Percentiles rank a stretch among this genome's conserved stretches.
Evolutionary conservation across 2,329 filamentous ascomycete genomes (phyloP).

Genomic region (Pseudonectria buxi): DNA sequence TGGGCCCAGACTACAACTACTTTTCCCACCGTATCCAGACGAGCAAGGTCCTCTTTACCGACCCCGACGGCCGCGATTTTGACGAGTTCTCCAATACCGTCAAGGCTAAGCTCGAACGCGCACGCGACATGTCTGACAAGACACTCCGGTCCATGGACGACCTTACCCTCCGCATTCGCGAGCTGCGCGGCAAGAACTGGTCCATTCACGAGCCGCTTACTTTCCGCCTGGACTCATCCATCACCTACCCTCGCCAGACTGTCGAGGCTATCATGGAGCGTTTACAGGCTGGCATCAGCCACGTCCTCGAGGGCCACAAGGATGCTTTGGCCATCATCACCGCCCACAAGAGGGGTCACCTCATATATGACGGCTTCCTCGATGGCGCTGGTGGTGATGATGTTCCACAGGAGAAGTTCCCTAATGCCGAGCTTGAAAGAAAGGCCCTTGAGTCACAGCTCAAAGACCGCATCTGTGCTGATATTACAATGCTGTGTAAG

Average conservation of each 20-base stretch:
- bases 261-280: slow-evolving; percentile 45
- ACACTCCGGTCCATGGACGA: slow-evolving; percentile 38
- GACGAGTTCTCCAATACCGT: slow-evolving; percentile 36
- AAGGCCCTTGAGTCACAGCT: slow-evolving; percentile 34
- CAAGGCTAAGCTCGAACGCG: slow-evolving; percentile 29
- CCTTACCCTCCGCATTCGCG: slow-evolving; percentile 40
- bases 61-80: slow-evolving; percentile 37
- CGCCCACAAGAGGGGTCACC: slow-evolving; percentile 46
- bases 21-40: slow-evolving; percentile 36
- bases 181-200: slow-evolving; percentile 42
- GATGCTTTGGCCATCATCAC: slow-evolving; percentile 38
- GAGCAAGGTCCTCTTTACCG: slow-evolving; percentile 39
- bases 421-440: slow-evolving; percentile 30
- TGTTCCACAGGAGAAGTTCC: slow-evolving; percentile 24
- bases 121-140: slow-evolving; percentile 36
- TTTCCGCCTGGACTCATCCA: slow-evolving; percentile 36
- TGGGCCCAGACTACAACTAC: slow-evolving; percentile 41
- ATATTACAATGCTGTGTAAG: slow-evolving; percentile 43
- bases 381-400: slow-evolving; percentile 28
- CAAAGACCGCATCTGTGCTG: slow-evolving; percentile 38
- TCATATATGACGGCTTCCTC: slow-evolving; percentile 30
- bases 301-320: slow-evolving; percentile 41
- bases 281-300: slow-evolving; percentile 42
- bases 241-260: slow-evolving; percentile 37
- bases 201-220: slow-evolving; percentile 38